Base-by-base conservation (phyloP, 305 asterid species). In the Solanum chacoense region DNA sequence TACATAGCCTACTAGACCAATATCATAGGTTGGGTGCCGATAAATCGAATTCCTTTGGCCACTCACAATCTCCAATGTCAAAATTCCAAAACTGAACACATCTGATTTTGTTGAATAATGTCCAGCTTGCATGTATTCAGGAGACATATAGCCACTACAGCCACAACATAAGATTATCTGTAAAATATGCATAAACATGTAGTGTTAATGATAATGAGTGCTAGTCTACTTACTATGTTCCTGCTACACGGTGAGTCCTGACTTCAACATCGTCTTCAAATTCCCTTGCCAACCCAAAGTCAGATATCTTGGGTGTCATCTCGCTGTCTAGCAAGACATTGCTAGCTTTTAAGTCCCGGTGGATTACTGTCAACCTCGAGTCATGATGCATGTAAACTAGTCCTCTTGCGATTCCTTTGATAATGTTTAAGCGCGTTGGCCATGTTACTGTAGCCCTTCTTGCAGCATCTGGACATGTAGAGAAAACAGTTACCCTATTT, bases 61-160 rank as follows among this genome's bases (percentile, higher is more conserved):
- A 50, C 94, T 90, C 50, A 92, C 85, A 80, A 92, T 90, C 90
- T 95, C 98, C 67, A 93, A 37, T 83, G 87, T 88, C 55, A 93
- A 87, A 37, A 94, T 95, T 2, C 96, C 96, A 36, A 92, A 95
- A 85, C 98, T 95, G 74, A 89, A 95, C 31, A 93, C 93, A 36
- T 94, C 96, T 11, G 94, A 93, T 87, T 93, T 95, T 3, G 87
- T 88, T 0, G 96, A 94, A 91, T 91, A 94, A 37, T 87, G 88
- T 26, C 98, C 95, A n/a, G 90, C 89, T 11, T 89, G 32, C 11
- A 92, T 91, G 22, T 93, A 94, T 38, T 93, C 96, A 1, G 98
- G 95, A 34, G 98, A 91, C 96, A 95, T 95, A 71, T 94, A 94
- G 75, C 98, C 98, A 40, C 96, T 93, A 69, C 87, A 90, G 22